A percentile compares a stretch with the other conserved stretches of the same genome.
These are phyloP conservation scores for Heterobasidion occidentale DNA, from an alignment of 1,284 basidiomycete genomes.

Conservation along the genomic window DNA sequence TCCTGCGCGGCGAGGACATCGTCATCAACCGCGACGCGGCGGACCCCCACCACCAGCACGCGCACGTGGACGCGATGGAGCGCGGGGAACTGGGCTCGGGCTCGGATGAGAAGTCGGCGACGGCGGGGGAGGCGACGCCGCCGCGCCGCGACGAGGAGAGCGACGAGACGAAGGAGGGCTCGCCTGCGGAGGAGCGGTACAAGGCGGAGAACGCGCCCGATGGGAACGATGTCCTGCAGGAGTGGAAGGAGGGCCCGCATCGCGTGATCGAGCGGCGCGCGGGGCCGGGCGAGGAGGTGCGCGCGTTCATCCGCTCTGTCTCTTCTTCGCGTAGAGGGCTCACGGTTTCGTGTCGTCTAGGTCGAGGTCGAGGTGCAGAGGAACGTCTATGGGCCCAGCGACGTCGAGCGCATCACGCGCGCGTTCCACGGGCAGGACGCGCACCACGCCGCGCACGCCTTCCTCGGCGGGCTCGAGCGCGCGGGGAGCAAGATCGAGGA, in stretches of 20 bases:
- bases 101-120: background rate
- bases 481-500: background rate
- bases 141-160: slow-evolving; percentile 8
- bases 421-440: background rate
- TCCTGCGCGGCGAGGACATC: slow-evolving; percentile 63
- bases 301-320: slow-evolving; percentile 15
- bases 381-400: slow-evolving; percentile 1
- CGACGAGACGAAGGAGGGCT: slow-evolving; percentile 9
- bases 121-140: slow-evolving; percentile 7
- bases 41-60: too few relatives aligned
- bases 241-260: slow-evolving; percentile 68
- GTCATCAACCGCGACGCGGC: slow-evolving; percentile 72
- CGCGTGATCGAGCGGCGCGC: slow-evolving; percentile 53
- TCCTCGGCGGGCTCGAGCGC: background rate
- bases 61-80: slow-evolving; percentile 29
- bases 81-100: slow-evolving; percentile 29
- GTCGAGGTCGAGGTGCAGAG: slow-evolving; percentile 6
- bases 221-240: slow-evolving; percentile 33
- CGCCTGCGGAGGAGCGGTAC: slow-evolving; percentile 17
- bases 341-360: too few relatives aligned
- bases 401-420: background rate
- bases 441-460: background rate
- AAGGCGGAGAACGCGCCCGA: slow-evolving; percentile 32
- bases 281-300: slow-evolving; percentile 58
- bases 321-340: too few relatives aligned